Percentiles rank a stretch among this genome's conserved stretches.
phyloP scores from a whole-genome alignment of 148 eudicot genomes.

The Rhododendron simsii region DNA sequence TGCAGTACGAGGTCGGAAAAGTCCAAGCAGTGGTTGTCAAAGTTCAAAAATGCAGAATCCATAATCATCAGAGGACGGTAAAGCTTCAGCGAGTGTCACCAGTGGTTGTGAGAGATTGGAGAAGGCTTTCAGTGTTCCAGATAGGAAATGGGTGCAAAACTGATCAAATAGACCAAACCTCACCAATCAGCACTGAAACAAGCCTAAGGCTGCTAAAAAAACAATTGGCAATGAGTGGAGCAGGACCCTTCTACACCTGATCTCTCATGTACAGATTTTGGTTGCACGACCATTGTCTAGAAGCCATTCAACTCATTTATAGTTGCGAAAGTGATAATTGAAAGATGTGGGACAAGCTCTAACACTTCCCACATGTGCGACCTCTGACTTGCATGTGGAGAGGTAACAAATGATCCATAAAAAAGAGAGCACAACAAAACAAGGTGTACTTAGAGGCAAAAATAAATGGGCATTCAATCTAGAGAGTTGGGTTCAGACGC shows the following conservation, averaged over 20 bases:
- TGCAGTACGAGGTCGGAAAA: background rate
- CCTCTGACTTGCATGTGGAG: background rate
- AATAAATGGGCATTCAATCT: background rate
- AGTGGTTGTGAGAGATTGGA: background rate
- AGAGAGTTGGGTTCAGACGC: background rate
- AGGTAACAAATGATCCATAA: background rate
- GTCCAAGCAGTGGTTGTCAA: background rate
- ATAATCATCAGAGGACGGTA: background rate
- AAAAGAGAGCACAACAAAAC: background rate
- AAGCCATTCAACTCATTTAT: background rate
- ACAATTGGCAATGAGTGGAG: background rate
- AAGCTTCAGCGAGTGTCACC: background rate
- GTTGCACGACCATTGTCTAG: background rate
- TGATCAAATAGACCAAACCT: background rate
- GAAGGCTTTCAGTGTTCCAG: background rate
- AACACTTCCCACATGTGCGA: background rate
- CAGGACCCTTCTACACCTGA: background rate
- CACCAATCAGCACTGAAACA: background rate
- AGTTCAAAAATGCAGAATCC: background rate
- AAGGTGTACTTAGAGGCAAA: background rate
- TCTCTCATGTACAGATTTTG: background rate
- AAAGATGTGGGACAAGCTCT: background rate
- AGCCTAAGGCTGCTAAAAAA: background rate
- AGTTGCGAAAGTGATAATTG: background rate
- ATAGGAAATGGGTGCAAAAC: background rate